A percentile compares a stretch with the other conserved stretches of the same genome.
Conservation (phyloP, 352 stramenopile species). For the Phytopythium litorale region DNA sequence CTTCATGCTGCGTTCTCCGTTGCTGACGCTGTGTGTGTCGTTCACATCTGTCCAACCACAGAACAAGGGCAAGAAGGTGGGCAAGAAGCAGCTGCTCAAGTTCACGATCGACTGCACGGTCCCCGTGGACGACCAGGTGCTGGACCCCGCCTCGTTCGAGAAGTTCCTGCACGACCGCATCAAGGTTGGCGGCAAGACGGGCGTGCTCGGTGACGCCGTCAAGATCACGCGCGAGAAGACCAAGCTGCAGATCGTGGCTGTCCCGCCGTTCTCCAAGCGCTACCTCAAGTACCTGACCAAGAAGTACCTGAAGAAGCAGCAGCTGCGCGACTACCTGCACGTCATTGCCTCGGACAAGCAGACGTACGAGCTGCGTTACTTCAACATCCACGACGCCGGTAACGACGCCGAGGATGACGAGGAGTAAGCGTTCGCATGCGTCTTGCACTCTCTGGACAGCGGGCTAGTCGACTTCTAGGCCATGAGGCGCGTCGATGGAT, state of each 20-base stretch:
- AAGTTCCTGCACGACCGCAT: slow-evolving; percentile 99
- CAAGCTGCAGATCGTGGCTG: slow-evolving; percentile 94
- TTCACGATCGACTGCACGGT: slow-evolving; percentile 94
- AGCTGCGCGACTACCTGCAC: slow-evolving; percentile 99
- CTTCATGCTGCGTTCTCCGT: background rate
- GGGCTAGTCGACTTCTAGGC: slow-evolving; percentile 1
- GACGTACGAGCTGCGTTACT: slow-evolving; percentile 99
- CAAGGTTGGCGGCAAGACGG: slow-evolving; percentile 99
- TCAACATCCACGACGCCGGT: slow-evolving; percentile 95
- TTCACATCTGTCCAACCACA: slow-evolving; percentile 12
- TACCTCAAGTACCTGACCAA: slow-evolving; percentile 99
- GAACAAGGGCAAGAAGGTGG: slow-evolving; percentile 85
- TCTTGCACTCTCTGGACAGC: background rate
- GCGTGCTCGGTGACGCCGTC: slow-evolving; percentile 93
- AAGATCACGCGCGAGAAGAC: slow-evolving; percentile 96
- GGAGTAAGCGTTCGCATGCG: slow-evolving; percentile 57
- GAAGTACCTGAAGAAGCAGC: slow-evolving; percentile 99
- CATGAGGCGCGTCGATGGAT: slow-evolving; percentile 9
- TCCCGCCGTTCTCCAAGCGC: slow-evolving; percentile 97
- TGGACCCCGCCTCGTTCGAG: slow-evolving; percentile 99
- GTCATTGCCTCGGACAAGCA: slow-evolving; percentile 98
- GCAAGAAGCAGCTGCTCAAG: slow-evolving; percentile 90
- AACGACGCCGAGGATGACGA: slow-evolving; percentile 88
- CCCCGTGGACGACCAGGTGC: slow-evolving; percentile 98
- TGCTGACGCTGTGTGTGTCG: background rate